Evolutionary conservation across 345 rosid genomes (phyloP).

Genomic region (Litchi chinensis): DNA sequence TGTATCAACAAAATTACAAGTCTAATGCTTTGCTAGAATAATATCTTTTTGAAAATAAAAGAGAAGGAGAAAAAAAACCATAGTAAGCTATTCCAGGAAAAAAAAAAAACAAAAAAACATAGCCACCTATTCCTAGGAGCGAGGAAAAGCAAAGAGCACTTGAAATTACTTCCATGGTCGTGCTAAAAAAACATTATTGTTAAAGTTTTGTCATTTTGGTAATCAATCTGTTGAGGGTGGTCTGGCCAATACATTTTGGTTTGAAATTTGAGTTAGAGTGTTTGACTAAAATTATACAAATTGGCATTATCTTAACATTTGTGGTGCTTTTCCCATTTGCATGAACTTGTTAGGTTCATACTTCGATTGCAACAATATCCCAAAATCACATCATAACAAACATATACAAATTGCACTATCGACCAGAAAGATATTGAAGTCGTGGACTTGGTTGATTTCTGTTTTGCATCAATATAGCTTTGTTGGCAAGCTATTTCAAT

Average conservation of each 20-base stretch:
- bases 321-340: neutral
- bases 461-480: neutral
- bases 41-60: no score
- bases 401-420: neutral
- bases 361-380: neutral
- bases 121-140: no score
- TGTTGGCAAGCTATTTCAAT: neutral
- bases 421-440: neutral
- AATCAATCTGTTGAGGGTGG: no score
- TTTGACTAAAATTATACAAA: neutral
- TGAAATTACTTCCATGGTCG: no score
- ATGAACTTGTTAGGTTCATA: neutral
- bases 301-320: neutral
- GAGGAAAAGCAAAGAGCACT: no score
- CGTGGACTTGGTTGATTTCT: no score
- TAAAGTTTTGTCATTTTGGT: neutral
- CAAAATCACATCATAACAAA: neutral
- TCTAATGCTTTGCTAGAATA: no score
- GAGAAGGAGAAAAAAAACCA: no score
- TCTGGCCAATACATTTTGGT: neutral
- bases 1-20: no score
- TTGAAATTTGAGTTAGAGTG: constrained; percentile 1
- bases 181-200: no score
- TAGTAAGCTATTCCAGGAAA: no score
- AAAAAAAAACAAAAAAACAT: no score